phyloP scores from a whole-genome alignment of 768 basidiomycete genomes.

The Plicaturopsis crispa region DNA sequence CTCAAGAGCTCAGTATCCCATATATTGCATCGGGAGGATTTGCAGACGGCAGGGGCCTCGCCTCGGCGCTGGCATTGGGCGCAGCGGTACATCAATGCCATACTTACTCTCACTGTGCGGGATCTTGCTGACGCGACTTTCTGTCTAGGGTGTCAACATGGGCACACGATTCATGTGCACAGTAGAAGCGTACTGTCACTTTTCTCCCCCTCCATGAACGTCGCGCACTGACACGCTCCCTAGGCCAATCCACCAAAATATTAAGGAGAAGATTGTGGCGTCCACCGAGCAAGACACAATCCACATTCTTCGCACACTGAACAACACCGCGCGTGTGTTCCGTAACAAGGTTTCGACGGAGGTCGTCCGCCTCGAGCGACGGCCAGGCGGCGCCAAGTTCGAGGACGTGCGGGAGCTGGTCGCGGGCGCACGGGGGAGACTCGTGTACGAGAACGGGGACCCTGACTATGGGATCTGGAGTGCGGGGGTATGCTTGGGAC shows the following conservation, averaged over 20 bases:
- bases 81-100: constrained; percentile 52
- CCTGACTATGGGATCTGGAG: constrained; percentile 85
- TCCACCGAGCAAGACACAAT: constrained; percentile 79
- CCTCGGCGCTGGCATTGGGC: constrained; percentile 74
- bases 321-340: constrained; percentile 26
- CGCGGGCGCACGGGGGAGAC: constrained; percentile 57
- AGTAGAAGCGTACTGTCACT: constrained; percentile 51
- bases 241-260: constrained; percentile 75
- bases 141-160: constrained; percentile 76
- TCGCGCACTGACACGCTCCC: background rate
- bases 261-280: constrained; percentile 85
- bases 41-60: constrained; percentile 80
- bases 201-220: background rate
- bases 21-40: constrained; percentile 91
- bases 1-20: constrained; percentile 74
- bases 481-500: constrained; percentile 54
- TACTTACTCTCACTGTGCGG: background rate
- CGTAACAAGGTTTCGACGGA: constrained; percentile 80
- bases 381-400: constrained; percentile 83
- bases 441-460: constrained; percentile 81
- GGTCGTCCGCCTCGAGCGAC: constrained; percentile 77
- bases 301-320: constrained; percentile 84
- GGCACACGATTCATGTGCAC: constrained; percentile 91
- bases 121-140: constrained; percentile 2
- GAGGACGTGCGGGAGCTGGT: constrained; percentile 77